Conservation (phyloP, 257 asterid species). For the Fraxinus americana region DNA sequence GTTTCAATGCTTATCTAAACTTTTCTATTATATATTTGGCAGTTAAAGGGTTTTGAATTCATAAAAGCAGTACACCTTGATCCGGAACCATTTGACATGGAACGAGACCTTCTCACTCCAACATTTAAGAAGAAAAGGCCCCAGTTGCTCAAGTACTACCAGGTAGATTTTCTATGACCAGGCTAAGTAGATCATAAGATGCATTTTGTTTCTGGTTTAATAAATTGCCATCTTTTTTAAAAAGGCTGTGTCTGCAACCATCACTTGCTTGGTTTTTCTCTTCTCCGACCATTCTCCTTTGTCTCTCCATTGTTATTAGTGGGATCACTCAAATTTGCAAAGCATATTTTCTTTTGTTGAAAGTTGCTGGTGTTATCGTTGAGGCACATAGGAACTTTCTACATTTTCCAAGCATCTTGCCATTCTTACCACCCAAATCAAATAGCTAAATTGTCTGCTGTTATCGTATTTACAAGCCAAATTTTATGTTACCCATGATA, state of each 20-base stretch:
- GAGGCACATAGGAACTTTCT: background rate
- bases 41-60: conserved; percentile 91
- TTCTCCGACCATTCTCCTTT: background rate
- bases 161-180: conserved; percentile 47
- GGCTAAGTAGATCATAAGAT: conserved; percentile 12
- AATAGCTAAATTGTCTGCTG: background rate
- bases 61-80: conserved; percentile 89
- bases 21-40: conserved; percentile 30
- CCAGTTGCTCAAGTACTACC: conserved; percentile 81
- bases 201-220: background rate
- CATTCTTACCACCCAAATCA: background rate
- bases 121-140: conserved; percentile 96
- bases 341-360: background rate
- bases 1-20: conserved; percentile 20
- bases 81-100: conserved; percentile 91
- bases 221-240: background rate
- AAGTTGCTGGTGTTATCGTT: background rate
- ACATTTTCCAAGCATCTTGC: background rate
- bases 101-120: conserved; percentile 91
- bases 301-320: background rate
- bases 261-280: background rate
- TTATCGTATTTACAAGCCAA: background rate
- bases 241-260: background rate
- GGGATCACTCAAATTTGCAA: background rate
- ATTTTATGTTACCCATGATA: background rate